Evolutionary conservation across 768 basidiomycete genomes (phyloP).

Genomic region (Pisolithus orientalis): DNA sequence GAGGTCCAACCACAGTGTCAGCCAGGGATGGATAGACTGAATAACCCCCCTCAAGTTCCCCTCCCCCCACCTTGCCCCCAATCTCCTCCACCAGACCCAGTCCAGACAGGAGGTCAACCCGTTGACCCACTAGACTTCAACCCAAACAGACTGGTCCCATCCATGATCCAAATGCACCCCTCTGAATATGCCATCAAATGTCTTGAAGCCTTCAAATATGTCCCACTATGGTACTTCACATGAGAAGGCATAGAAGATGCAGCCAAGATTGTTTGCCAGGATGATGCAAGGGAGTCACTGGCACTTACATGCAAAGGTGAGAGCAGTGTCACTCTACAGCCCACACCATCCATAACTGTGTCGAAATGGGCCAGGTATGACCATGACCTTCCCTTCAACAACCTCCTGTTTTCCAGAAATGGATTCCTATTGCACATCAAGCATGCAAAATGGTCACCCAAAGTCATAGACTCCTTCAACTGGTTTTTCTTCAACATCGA

Average conservation of each 20-base stretch:
- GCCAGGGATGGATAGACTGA: too few species aligned
- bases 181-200: not conserved
- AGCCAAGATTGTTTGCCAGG: not conserved
- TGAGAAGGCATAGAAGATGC: not conserved
- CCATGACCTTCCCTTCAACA: not conserved
- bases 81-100: too few species aligned
- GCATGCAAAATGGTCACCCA: not conserved
- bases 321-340: not conserved
- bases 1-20: too few species aligned
- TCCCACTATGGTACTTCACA: not conserved
- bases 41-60: too few species aligned
- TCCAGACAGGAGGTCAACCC: too few species aligned
- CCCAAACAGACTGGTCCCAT: not conserved
- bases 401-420: not conserved
- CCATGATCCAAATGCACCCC: not conserved
- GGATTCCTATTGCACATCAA: not conserved
- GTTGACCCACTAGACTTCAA: not conserved
- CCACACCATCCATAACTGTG: not conserved
- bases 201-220: not conserved
- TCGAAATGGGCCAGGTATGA: not conserved
- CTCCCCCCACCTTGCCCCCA: too few species aligned
- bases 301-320: not conserved
- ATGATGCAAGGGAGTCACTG: not conserved
- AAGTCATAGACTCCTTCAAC: not conserved
- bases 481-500: not conserved